Conservation (phyloP, 2,329 filamentous ascomycete genomes). For the Alternaria sp. region DNA sequence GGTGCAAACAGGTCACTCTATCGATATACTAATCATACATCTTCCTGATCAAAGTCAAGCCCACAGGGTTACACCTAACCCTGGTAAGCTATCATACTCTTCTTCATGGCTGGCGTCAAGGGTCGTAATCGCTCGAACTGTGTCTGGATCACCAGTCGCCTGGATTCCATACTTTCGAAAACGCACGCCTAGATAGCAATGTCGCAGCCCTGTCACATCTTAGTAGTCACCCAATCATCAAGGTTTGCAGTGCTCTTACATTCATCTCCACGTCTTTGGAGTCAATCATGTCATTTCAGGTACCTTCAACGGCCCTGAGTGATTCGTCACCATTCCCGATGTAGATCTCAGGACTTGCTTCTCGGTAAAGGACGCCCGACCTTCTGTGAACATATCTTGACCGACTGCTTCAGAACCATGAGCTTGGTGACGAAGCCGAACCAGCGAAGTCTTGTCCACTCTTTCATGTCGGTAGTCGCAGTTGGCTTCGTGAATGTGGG, state of each 20-base stretch:
- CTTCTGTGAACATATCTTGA: not conserved
- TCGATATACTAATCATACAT: no score
- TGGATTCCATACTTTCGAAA: no score
- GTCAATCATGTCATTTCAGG: fast-evolving
- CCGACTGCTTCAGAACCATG: not conserved
- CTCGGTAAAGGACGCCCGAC: not conserved
- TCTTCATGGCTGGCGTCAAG: fast-evolving
- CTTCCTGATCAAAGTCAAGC: no score
- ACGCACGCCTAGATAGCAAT: fast-evolving
- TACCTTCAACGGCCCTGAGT: fast-evolving
- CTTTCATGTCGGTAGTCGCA: not conserved
- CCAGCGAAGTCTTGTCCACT: not conserved
- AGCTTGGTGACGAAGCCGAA: not conserved
- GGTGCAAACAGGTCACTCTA: fast-evolving
- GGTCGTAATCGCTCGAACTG: fast-evolving
- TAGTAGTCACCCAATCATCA: no score
- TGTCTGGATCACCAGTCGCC: no score
- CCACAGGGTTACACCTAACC: no score
- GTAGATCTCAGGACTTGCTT: fast-evolving
- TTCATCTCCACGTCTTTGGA: fast-evolving
- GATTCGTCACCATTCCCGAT: fast-evolving
- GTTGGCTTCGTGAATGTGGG: not conserved
- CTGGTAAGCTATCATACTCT: no score
- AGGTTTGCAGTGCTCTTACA: fast-evolving
- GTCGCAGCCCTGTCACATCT: no score